A percentile compares a stretch with the other conserved stretches of the same genome.
Conservation (phyloP, 1,139 yeast genomes). For the Candida frijolesensis region DNA sequence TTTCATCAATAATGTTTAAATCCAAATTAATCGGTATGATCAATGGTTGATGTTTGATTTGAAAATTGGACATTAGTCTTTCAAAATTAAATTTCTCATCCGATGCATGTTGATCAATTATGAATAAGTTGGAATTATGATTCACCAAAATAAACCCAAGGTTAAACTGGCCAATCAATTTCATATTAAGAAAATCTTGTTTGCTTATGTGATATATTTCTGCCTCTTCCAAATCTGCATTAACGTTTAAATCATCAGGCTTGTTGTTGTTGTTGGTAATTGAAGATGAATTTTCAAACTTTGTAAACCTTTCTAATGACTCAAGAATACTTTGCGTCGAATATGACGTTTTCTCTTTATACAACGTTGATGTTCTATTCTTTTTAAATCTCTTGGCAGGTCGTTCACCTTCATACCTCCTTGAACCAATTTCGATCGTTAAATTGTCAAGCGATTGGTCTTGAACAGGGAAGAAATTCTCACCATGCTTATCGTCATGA, state of each 20-base stretch:
- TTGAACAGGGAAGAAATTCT: slow-evolving; percentile 16
- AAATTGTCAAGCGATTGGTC: slow-evolving; percentile 7
- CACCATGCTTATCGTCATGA: slow-evolving; percentile 14
- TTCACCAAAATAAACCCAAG: slow-evolving; percentile 84
- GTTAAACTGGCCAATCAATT: slow-evolving; percentile 88
- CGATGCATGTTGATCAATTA: slow-evolving; percentile 96
- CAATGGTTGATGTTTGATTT: slow-evolving; percentile 61
- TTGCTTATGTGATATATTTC: slow-evolving; percentile 59
- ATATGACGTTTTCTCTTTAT: background rate
- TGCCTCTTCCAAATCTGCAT: slow-evolving; percentile 33
- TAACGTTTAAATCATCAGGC: slow-evolving; percentile 13
- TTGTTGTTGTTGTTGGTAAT: background rate
- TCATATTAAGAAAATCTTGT: slow-evolving; percentile 69
- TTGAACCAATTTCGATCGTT: slow-evolving; percentile 19
- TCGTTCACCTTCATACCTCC: slow-evolving; percentile 17
- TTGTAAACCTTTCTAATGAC: background rate
- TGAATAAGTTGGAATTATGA: slow-evolving; percentile 59
- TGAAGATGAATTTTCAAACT: background rate
- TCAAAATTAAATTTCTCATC: slow-evolving; percentile 95
- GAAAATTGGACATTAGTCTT: slow-evolving; percentile 55
- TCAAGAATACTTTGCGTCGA: slow-evolving; percentile 10
- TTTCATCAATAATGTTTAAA: slow-evolving; percentile 76
- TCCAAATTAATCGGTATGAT: slow-evolving; percentile 68
- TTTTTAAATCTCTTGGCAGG: slow-evolving; percentile 15
- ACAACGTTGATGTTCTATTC: slow-evolving; percentile 1